Evolutionary conservation across 2,329 filamentous ascomycete genomes (phyloP).

Genomic region (Pseudogymnoascus sp.): DNA sequence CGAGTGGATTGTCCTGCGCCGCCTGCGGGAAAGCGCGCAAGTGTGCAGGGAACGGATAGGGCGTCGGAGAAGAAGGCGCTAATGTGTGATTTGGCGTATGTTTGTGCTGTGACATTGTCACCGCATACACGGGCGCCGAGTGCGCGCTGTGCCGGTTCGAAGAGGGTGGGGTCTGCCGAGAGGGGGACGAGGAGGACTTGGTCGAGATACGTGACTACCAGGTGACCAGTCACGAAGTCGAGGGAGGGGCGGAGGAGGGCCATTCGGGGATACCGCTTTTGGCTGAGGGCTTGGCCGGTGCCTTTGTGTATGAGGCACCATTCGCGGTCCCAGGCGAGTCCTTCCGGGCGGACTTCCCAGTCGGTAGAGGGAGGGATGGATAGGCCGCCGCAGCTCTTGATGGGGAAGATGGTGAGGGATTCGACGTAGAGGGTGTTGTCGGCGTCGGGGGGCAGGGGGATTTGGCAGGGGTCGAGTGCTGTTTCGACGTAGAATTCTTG

Average conservation of each 20-base stretch:
- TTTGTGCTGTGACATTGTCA: conserved; percentile 62
- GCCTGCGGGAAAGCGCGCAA: conserved; percentile 74
- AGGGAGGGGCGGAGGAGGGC: conserved; percentile 68
- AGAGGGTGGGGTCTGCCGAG: conserved; percentile 56
- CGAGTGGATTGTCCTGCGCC: conserved; percentile 51
- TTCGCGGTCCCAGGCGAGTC: conserved; percentile 88
- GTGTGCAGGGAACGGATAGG: conserved; percentile 69
- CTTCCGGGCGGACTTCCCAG: conserved; percentile 77
- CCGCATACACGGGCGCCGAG: conserved; percentile 69
- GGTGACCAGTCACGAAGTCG: conserved; percentile 57
- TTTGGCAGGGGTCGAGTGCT: neutral
- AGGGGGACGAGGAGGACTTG: conserved; percentile 50
- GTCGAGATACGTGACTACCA: conserved; percentile 51
- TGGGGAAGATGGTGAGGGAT: conserved; percentile 70
- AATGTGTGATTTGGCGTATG: conserved; percentile 58
- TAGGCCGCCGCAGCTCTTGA: conserved; percentile 88
- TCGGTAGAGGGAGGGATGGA: conserved; percentile 50
- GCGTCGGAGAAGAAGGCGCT: conserved; percentile 69
- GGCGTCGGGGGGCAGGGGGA: neutral
- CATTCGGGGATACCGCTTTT: conserved; percentile 86
- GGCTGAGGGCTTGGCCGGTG: conserved; percentile 74
- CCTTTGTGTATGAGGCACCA: conserved; percentile 91
- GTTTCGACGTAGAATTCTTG: conserved; percentile 49
- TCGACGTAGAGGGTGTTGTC: conserved; percentile 43
- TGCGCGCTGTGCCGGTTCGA: conserved; percentile 33